phyloP scores from a whole-genome alignment of 179 eudicot genomes.

The Beta lomatogona region DNA sequence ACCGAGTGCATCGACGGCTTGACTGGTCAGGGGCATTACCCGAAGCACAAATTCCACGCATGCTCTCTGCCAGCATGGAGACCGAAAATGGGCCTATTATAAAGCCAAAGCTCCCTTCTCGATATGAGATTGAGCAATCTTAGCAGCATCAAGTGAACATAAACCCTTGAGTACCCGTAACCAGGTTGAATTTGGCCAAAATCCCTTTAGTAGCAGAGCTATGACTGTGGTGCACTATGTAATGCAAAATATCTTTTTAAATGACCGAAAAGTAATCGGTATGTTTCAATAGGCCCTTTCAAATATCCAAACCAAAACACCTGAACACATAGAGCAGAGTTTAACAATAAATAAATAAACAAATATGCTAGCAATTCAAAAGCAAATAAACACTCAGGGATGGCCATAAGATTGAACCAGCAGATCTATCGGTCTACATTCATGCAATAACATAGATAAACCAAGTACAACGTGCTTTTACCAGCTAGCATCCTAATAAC shows the following conservation, averaged over 20 bases:
- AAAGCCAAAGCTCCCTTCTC: conserved; percentile 38
- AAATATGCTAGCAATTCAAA: neutral
- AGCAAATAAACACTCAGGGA: neutral
- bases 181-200: neutral
- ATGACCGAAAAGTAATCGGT: neutral
- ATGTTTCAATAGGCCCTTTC: conserved; percentile 2
- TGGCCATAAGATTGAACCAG: neutral
- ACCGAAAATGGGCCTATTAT: conserved; percentile 43
- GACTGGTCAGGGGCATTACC: conserved; percentile 98
- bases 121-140: conserved; percentile 34
- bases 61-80: conserved; percentile 98
- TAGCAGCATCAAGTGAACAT: conserved; percentile 42
- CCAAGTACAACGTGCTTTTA: too few species aligned
- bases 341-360: neutral
- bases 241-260: neutral
- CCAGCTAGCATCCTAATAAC: neutral
- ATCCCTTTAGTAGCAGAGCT: neutral
- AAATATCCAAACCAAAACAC: conserved; percentile 4
- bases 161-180: conserved; percentile 25
- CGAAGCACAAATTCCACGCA: conserved; percentile 89
- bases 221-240: conserved; percentile 6
- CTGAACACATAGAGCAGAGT: conserved; percentile 11
- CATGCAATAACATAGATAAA: too few species aligned
- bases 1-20: conserved; percentile 96
- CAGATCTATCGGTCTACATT: neutral